phyloP scores from a whole-genome alignment of 805 yeast species.

The Ogataea methylovora region DNA sequence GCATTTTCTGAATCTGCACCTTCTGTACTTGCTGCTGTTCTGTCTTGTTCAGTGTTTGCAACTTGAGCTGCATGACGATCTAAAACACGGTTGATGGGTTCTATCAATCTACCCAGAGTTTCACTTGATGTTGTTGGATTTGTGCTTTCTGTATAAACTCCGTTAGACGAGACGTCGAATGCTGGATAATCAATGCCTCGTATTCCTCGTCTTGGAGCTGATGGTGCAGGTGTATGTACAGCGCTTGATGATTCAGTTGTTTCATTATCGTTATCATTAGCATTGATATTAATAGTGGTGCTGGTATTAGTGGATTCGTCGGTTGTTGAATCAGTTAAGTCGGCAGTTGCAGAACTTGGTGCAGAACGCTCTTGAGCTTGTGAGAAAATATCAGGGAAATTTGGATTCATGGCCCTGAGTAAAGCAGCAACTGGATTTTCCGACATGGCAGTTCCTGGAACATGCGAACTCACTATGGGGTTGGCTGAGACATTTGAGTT shows the following conservation, averaged over 20 bases:
- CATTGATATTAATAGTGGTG: no score
- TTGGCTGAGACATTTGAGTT: no score
- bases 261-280: no score
- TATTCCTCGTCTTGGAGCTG: slow-evolving; percentile 13
- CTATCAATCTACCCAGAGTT: not conserved
- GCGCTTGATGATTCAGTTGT: not conserved
- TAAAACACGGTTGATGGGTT: not conserved
- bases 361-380: no score
- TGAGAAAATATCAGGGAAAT: no score
- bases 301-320: no score
- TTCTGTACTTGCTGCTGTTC: not conserved
- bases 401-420: no score
- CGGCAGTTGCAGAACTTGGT: no score
- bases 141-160: slow-evolving; percentile 20
- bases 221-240: not conserved
- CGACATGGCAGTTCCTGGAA: no score
- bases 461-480: no score
- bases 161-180: slow-evolving; percentile 26
- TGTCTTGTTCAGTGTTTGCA: not conserved
- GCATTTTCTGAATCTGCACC: not conserved
- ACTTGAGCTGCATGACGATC: not conserved
- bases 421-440: no score
- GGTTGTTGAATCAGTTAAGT: not conserved
- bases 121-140: not conserved
- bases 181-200: slow-evolving; percentile 29